phyloP scores from a whole-genome alignment of 1,284 basidiomycete genomes.

The Sporisorium reilianum region DNA sequence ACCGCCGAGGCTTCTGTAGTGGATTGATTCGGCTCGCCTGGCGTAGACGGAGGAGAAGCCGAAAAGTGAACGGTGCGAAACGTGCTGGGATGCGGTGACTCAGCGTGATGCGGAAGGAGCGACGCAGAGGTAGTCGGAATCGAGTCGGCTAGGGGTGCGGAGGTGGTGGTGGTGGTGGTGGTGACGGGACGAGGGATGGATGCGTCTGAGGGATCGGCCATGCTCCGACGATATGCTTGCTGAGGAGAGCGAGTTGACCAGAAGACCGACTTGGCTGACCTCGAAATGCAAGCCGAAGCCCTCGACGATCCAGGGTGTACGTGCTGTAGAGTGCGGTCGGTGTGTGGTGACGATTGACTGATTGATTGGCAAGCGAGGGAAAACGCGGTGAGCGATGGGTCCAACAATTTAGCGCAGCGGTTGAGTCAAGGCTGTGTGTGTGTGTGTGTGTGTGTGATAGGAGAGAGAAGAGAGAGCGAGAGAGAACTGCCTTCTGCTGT shows the following conservation, averaged over 20 bases:
- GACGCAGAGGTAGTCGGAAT: neutral
- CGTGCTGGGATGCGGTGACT: neutral
- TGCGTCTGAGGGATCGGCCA: slow-evolving; percentile 21
- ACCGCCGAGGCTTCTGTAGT: neutral
- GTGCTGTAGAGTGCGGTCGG: too few species aligned
- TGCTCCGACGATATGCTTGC: slow-evolving; percentile 18
- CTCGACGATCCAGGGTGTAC: slow-evolving; percentile 4
- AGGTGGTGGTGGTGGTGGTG: neutral
- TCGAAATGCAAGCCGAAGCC: neutral
- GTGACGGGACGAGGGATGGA: slow-evolving; percentile 6
- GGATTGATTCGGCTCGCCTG: neutral
- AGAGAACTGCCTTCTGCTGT: too few species aligned
- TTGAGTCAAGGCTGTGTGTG: neutral
- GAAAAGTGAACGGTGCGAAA: slow-evolving; percentile 21
- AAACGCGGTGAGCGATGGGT: neutral
- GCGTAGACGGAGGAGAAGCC: neutral
- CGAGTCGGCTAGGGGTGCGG: neutral
- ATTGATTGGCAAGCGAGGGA: neutral
- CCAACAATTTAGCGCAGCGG: too few species aligned
- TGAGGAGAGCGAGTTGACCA: neutral
- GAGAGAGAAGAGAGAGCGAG: neutral
- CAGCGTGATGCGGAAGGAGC: neutral
- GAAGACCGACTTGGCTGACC: neutral
- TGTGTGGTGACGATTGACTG: neutral
- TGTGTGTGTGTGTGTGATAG: too few species aligned